Base-by-base conservation (phyloP, 257 asterid genomes). In the Solanum habrochaites region DNA sequence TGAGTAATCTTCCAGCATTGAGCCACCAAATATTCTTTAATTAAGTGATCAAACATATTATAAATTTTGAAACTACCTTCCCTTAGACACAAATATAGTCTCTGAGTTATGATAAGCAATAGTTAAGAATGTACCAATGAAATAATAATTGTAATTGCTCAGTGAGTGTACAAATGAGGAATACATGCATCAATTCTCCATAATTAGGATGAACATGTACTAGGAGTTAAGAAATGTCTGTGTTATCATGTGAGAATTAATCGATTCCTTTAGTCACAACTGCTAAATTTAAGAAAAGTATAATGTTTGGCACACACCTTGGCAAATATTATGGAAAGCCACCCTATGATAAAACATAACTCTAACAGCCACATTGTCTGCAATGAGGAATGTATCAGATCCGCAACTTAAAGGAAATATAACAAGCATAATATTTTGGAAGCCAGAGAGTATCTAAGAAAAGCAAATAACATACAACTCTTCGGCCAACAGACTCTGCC, bases 11-110 rank as follows among this genome's bases (percentile, higher is more conserved):
- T 56, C 88, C 89, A 21, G 62, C 43, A 78, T 85, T 39, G 64
- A 89, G 88, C 91, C 88, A 87, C 89, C 89, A 89, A 31, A 71
- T 72, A 49, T 81, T 64, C 89, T 88, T 87, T 11, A 62, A 42
- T 37, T 29, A 10, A 80, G 20, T 42, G 67, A 39, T n/a, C 25
- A 67, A 23, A 70, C 77, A 71, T 58, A 39, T 70, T 70, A 70
- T 70, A 70, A 70, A 70, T 70, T 25, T 70, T 29, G 77, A 32
- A 16, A 70, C 42, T 29, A 70, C 43, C 7, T 70, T 70, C 43
- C 21, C 5, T 67, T 67, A 13, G 39, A 67, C 21, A 67, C 5
- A 27, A 27, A 67, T 67, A 67, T 13, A 67, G 74, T 69, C 74
- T 69, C 74, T 15, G 40, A 29, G 39, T 32, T 71, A 9, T 32